Evolutionary conservation across 768 basidiomycete genomes (phyloP), one percentile per base, ranked within the genome.

Genomic region (Heimioporus sp.): DNA sequence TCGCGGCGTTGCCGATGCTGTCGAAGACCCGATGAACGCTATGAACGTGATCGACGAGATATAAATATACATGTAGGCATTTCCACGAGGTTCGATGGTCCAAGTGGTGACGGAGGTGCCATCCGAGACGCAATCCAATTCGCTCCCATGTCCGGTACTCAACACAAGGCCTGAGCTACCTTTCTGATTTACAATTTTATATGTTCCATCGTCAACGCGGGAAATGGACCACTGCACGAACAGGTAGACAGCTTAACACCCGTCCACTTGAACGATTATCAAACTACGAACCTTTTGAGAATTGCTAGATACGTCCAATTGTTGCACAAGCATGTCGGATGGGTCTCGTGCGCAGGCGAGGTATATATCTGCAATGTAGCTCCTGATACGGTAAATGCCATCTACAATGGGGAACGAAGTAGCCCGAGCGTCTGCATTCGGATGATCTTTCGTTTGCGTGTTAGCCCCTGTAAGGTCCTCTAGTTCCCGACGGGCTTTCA

Each of bases 1-100:
- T 44, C 6, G 5, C 44, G 41, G 50, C 40, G 28, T 52, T 50
- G 38, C 54, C 56, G 16, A 57, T 28, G 40, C 48, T 49, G 12
- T 17, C 15, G 24, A 2, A 5, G 24, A 12, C 7, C 41, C 1
- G 17, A 11, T 20, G 16, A 17, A 16, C 11, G 16, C 10, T 24
- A 37, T 37, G 17, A 16, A 13, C 13, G n/a, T 17, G 10, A 32
- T 3, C 24, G 24, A 28, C 24, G 24, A 15, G 7, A 2, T 19
- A 21, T 31, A 10, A 12, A 10, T 31, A 41, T 5, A 49, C 40
- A 49, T 41, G 16, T 36, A 49, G 16, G 48, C 8, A 10, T 49
- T 5, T 7, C 48, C 46, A 5, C 46, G 46, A 6, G 46, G 16
- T 15, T 48, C 38, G 8, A 48, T 48, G n/a, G 37, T 48, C 46